Evolutionary conservation across 768 basidiomycete species (phyloP), one percentile per base, ranked within the genome.

Genomic region (Plicaturopsis crispa): DNA sequence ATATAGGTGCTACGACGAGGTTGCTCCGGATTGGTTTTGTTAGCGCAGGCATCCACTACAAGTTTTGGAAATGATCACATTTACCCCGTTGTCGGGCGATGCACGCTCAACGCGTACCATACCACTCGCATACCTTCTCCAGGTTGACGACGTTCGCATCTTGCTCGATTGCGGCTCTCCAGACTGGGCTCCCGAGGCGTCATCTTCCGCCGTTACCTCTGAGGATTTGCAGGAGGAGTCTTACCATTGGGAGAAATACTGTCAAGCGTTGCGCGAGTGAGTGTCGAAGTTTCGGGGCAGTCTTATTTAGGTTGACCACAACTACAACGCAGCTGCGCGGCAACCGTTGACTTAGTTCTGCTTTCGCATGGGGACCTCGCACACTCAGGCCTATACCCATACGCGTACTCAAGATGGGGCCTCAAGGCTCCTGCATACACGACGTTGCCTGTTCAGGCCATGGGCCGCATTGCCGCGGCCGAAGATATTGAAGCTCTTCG

Each of bases 61-160:
- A n/a, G n/a, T n/a, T n/a, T n/a, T n/a, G n/a, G n/a, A 23, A 33
- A 94, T 96, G 91, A 92, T 97, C 67, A 93, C 90, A 19, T 90
- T 98, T 57, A 92, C 85, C 6, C 87, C 94, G 2, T 67, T 98
- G 32, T 84, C 89, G 24, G 89, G 89, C 18, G 78, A 87, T 24
- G 88, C 89, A 36, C 75, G 76, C 46, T 77, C 80, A 2, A 63
- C 72, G 6, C 64, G 68, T 42, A 71, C 74, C 6, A 71, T 69
- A 5, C 85, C 88, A 2, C 65, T 90, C 31, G 75, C 81, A 6
- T 94, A 96, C 57, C 68, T 98, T 22, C 76, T 99, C 16, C 86
- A 97, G 52, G 75, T 98, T 39, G 96, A 98, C 67, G 91, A 93
- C 60, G 82, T 96, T 16, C 73, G 78, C 41, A 88, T 99, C 49